Evolutionary conservation across 2,329 filamentous ascomycete genomes (phyloP).

Genomic region (Ceratocystis huliohia): DNA sequence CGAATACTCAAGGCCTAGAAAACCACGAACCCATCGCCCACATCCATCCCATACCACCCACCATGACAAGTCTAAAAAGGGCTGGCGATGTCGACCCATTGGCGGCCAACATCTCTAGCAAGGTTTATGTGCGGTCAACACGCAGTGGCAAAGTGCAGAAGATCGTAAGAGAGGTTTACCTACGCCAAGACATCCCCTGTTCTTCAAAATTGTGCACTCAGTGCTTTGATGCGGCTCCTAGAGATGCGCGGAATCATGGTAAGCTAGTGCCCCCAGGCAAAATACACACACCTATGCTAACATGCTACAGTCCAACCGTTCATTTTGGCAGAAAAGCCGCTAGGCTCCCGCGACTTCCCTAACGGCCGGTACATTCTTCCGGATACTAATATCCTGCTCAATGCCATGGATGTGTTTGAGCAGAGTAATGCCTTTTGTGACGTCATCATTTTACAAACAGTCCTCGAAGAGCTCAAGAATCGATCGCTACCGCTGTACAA

Average conservation of each 20-base stretch:
- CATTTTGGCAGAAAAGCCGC: conserved; percentile 77
- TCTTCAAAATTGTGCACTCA: conserved; percentile 75
- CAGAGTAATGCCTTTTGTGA: conserved; percentile 85
- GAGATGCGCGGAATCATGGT: conserved; percentile 69
- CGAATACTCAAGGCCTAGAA: not conserved
- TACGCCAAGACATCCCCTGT: conserved; percentile 93
- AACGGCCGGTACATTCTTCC: conserved; percentile 88
- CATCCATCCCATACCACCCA: conserved; percentile 19
- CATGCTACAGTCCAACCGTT: conserved; percentile 50
- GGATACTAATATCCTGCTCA: conserved; percentile 90
- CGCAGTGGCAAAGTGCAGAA: conserved; percentile 97
- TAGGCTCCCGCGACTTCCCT: conserved; percentile 68
- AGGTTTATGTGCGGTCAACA: conserved; percentile 88
- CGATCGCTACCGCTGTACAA: conserved; percentile 91
- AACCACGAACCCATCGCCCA: not conserved
- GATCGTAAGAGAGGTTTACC: conserved; percentile 91
- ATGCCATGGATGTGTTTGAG: conserved; percentile 95
- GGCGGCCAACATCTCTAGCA: conserved; percentile 74
- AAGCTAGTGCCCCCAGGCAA: conserved; percentile 25
- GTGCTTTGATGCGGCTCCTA: conserved; percentile 63
- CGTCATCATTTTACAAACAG: conserved; percentile 91
- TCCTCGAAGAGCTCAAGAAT: conserved; percentile 90
- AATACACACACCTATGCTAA: conserved; percentile 8
- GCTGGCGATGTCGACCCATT: conserved; percentile 39
- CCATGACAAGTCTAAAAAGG: conserved; percentile 55